These are phyloP conservation scores for Pyrenochaeta sp. DNA, from an alignment of 2,329 filamentous ascomycete genomes.

Conservation along the genomic window DNA sequence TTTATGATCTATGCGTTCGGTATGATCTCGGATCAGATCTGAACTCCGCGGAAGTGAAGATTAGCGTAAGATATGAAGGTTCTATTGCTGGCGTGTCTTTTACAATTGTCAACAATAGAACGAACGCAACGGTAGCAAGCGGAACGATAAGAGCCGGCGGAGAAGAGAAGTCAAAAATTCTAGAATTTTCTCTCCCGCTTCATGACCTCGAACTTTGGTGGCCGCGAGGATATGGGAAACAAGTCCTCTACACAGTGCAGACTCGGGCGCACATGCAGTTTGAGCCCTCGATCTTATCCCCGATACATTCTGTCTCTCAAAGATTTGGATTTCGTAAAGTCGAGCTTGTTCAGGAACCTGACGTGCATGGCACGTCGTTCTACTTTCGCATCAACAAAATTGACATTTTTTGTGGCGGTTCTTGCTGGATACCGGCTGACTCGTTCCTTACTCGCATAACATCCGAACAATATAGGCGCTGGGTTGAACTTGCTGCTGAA, in stretches of 20 bases:
- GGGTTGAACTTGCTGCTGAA: slow-evolving; percentile 77
- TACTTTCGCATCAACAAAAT: slow-evolving; percentile 81
- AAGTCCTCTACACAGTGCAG: slow-evolving; percentile 72
- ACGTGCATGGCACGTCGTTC: slow-evolving; percentile 74
- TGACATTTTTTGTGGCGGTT: slow-evolving; percentile 81
- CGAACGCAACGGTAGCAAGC: background rate
- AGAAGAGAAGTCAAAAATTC: slow-evolving; percentile 37
- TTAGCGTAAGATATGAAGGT: background rate
- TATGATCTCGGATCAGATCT: slow-evolving; percentile 59
- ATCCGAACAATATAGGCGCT: slow-evolving; percentile 71
- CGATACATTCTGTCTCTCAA: slow-evolving; percentile 4
- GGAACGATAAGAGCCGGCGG: background rate
- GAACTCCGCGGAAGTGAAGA: slow-evolving; percentile 3
- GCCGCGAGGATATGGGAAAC: slow-evolving; percentile 76
- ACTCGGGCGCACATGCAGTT: slow-evolving; percentile 1
- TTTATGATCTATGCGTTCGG: slow-evolving; percentile 71
- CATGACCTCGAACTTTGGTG: slow-evolving; percentile 75
- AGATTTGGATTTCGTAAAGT: slow-evolving; percentile 68
- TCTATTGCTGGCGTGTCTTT: background rate
- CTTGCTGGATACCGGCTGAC: slow-evolving; percentile 85
- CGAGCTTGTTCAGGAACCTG: slow-evolving; percentile 56
- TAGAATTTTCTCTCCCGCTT: slow-evolving; percentile 50
- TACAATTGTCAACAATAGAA: background rate
- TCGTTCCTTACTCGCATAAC: slow-evolving; percentile 77
- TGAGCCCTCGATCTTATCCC: background rate